phyloP scores from a whole-genome alignment of 1,284 basidiomycete genomes.

The Naganishia sp. region DNA sequence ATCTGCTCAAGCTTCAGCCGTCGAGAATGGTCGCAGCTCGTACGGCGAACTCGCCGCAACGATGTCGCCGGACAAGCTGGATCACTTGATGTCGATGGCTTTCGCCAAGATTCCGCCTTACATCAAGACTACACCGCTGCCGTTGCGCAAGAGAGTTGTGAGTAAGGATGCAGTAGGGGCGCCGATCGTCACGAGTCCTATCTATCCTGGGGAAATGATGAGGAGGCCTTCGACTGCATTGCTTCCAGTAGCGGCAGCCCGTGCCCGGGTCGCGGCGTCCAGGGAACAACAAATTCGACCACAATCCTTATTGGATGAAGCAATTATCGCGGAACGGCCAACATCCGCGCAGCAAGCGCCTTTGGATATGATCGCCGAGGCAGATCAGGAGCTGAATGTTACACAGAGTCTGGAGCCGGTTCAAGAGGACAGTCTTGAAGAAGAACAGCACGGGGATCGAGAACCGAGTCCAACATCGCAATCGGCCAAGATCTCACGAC shows the following conservation, averaged over 20 bases:
- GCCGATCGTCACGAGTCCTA: conserved; percentile 1
- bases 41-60: not conserved
- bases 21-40: conserved; percentile 3
- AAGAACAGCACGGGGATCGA: not conserved
- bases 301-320: too few species aligned
- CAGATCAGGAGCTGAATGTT: not conserved
- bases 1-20: conserved; percentile 6
- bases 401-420: not conserved
- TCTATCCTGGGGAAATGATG: conserved; percentile 14
- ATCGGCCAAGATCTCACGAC: not conserved
- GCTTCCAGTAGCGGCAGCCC: conserved; percentile 11
- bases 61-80: not conserved
- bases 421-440: too few species aligned
- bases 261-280: conserved; percentile 14
- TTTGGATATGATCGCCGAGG: not conserved
- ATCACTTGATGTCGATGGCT: conserved; percentile 9
- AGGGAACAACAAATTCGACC: too few species aligned
- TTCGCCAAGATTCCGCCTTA: not conserved
- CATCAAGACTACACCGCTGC: not conserved
- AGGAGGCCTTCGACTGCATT: not conserved
- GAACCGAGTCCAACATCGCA: not conserved
- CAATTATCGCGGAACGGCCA: too few species aligned
- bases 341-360: not conserved
- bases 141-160: conserved; percentile 13
- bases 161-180: conserved; percentile 5